Percentiles rank a stretch among this genome's conserved stretches.
Conservation (phyloP, 2,329 filamentous ascomycete species). For the Epichloe elymi region DNA sequence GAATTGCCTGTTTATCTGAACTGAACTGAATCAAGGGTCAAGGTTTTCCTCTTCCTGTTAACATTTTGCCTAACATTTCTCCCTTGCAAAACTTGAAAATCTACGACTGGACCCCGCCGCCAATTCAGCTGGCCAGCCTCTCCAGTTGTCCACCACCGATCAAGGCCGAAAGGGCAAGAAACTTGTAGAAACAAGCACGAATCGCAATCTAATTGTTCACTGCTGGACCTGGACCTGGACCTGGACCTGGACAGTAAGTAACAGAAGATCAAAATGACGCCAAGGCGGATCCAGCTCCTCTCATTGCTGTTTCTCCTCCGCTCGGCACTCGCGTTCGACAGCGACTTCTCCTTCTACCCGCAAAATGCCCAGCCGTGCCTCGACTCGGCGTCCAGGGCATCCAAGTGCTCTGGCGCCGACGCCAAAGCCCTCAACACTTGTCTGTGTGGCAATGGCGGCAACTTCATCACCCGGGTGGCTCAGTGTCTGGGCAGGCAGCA, state of each 20-base stretch:
- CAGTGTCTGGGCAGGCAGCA: slow-evolving; percentile 27
- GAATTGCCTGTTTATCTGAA: too few species aligned
- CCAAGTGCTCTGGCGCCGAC: slow-evolving; percentile 27
- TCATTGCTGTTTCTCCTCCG: slow-evolving; percentile 16
- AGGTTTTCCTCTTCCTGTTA: too few species aligned
- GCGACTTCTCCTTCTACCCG: slow-evolving; percentile 23
- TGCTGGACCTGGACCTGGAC: neutral
- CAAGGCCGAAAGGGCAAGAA: too few species aligned
- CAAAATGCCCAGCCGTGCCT: slow-evolving; percentile 27
- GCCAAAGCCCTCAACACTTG: slow-evolving; percentile 32
- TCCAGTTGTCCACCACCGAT: too few species aligned
- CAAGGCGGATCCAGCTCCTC: slow-evolving; percentile 13
- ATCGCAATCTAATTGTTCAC: too few species aligned
- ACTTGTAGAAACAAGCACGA: too few species aligned
- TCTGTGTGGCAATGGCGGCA: slow-evolving; percentile 34
- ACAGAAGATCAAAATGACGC: slow-evolving; percentile 11
- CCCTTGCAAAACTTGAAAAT: too few species aligned
- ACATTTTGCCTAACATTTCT: too few species aligned
- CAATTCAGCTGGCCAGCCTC: too few species aligned
- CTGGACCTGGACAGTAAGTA: neutral
- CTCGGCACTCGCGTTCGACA: slow-evolving; percentile 13
- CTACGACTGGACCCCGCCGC: too few species aligned
- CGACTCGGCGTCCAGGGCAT: slow-evolving; percentile 23
- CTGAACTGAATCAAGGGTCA: too few species aligned
- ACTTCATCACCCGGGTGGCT: slow-evolving; percentile 35